Base-by-base conservation (phyloP, 1,284 basidiomycete genomes). In the Ceratorhiza oryzae-sativae region DNA sequence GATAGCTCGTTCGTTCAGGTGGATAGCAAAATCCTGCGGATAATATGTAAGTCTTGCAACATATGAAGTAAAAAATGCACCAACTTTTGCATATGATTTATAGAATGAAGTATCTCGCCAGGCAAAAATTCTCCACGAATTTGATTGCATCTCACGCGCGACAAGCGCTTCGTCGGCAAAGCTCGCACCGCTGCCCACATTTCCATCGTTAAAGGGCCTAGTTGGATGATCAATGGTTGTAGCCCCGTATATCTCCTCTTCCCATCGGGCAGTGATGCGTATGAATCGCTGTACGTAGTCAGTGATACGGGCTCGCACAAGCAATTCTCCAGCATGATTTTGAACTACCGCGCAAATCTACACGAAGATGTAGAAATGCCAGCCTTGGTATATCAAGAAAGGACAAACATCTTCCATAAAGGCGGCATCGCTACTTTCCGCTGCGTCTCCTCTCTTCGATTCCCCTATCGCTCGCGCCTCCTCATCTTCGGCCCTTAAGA, bases 351-450 rank as follows among this genome's bases (percentile, higher is more conserved):
- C 79, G n/a, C 91, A 72, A 34, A 68, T 49, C 68, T 71, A 51
- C 45, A 25, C 10, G 12, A 56, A 9, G 34, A 20, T 20, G 8
- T 5, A 49, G 15, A 2, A 27, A 60, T 60, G 42, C 34, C 6
- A 60, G 39, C 51, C 59, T 59, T 15, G 3, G 3, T 10, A 42
- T 9, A 42, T 42, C 67, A 67, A 10, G 49, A 41, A 23, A 25
- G 10, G 13, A 85, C 91, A 78, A 75, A 95, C 94, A 77, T 98
- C 96, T 73, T 98, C 94, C 78, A 98, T 93, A 80, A 98, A 97
- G 13, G 90, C 75, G 75, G 89, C 91, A 78, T 98, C 71, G 34
- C 74, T 75, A 46, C 65, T 58, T 25, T 67, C 73, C 34, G 30
- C 59, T 25, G 32, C 65, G 58, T 71, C 74, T 23, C 18, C 53